Base-by-base conservation (phyloP, 495 filamentous ascomycete species). In the Penicillium argentinense region DNA sequence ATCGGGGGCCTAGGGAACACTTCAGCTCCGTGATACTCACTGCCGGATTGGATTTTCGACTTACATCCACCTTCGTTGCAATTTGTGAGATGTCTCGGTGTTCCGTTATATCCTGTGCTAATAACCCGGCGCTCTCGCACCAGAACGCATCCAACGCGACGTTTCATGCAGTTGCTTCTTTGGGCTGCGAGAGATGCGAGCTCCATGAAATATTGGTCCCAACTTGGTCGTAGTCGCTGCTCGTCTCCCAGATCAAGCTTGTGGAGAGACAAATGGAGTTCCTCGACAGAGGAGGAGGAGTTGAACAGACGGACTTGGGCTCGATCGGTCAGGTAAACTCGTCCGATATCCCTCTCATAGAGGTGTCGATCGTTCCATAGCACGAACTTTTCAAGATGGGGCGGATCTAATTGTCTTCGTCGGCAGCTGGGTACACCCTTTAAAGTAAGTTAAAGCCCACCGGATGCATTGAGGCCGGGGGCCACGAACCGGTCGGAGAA, bases 151-250 rank as follows among this genome's bases (percentile, higher is more conserved):
- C 93, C 93, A 17, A 98, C 93, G 44, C 91, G 81, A 21, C 93
- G 79, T 71, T 97, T 96, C 93, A 98, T 98, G 72, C 93, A 98
- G 64, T 98, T 98, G 64, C 85, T 88, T 52, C 93, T 78, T 51
- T 88, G 88, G 2, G 93, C 88, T 7, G 93, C 93, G 36, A 97
- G 82, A 12, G 89, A 92, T 7, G 92, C 91, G 5, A 98, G 75
- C 43, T 87, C 77, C 93, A 98, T 98, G 66, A 98, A 98, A 70
- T 98, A 98, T 53, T 89, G 80, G 66, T 98, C 93, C 93, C 93
- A 98, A 47, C 78, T 86, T n/a, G 93, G 93, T 1, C 93, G 81
- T 21, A 97, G 71, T 3, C 93, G 85, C 55, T 87, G 75, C 24
- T 86, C 80, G 63, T 93, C 81, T 9, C 87, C 75, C 24, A 97